Evolutionary conservation across 163 green algal species (phyloP), one percentile per base, ranked within the genome.

Genomic region (Chloromonas sp.): DNA sequence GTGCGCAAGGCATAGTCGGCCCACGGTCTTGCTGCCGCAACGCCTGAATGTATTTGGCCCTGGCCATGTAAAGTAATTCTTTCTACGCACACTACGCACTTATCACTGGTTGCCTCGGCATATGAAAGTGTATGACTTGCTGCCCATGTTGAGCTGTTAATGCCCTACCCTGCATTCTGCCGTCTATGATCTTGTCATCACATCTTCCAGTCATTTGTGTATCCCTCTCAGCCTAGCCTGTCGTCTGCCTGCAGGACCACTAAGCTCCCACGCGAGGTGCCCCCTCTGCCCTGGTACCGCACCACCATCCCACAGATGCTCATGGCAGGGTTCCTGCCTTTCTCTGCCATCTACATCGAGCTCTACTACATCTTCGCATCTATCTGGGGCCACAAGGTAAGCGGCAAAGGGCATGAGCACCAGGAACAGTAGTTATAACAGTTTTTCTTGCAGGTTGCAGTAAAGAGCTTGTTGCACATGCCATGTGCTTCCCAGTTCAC

Each of bases 281-380:
- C 97, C 0, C 84, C 91, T 70, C 90, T 99, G 88, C 95, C 97
- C 0, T 99, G 97, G 97, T 99, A 98, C 92, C 92, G 97, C 36
- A 86, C 88, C 60, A 93, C 95, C 3, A 57, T 96, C 1, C 93
- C 95, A 0, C 96, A 99, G 90, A 98, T 99, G 97, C 14, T 95
- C 59, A 98, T 98, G 94, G 97, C 97, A 57, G 96, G 97, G 71
- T 99, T 99, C 92, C 91, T 99, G 89, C 97, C 97, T 15, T 99
- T 99, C 94, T 95, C 87, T 61, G 97, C 97, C 71, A 99, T 99
- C 90, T 99, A 99, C 93, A 98, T 99, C 83, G 97, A 99, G 96
- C 96, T 99, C 14, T 98, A 99, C 92, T 99, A 99, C 93, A 98
- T 99, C 88, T 99, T 99, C 89, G 96, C 96, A 71, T 96, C 86